phyloP scores from a whole-genome alignment of 305 asterid species.

The Rubia balearica region DNA sequence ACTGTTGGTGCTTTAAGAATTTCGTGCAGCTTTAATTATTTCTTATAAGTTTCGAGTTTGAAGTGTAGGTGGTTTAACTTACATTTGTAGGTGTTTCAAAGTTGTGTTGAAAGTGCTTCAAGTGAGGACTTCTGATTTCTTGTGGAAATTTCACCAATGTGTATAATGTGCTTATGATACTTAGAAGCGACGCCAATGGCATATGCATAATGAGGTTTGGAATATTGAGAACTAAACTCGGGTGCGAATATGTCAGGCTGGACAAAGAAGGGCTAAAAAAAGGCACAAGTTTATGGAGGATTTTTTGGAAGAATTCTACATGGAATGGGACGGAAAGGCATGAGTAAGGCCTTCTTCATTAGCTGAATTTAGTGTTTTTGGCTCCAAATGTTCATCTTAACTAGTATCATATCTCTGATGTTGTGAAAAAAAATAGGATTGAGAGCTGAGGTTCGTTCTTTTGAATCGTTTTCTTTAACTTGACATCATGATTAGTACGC shows the following conservation, averaged over 20 bases:
- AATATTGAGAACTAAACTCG: slow-evolving; percentile 1
- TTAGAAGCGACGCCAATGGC: no score
- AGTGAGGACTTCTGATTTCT: no score
- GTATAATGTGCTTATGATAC: no score
- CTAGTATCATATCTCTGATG: neutral
- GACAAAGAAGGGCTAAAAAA: slow-evolving; percentile 64
- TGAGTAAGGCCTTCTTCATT: slow-evolving; percentile 29
- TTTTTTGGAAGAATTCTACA: slow-evolving; percentile 64
- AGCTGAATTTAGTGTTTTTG: neutral
- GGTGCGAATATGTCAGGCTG: slow-evolving; percentile 50
- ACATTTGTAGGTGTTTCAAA: no score
- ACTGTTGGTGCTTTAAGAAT: no score
- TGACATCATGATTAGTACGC: neutral
- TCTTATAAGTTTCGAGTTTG: no score
- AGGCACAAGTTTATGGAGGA: slow-evolving; percentile 90
- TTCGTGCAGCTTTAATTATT: no score
- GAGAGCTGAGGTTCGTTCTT: neutral
- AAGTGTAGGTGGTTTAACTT: no score
- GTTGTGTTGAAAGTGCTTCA: no score
- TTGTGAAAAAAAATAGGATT: neutral
- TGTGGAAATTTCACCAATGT: no score
- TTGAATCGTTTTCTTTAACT: neutral
- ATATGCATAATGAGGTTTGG: neutral
- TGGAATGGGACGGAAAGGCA: slow-evolving; percentile 89
- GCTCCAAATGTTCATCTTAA: neutral